These are phyloP conservation scores for Gaertneriomyces semiglobifer DNA, from an alignment of 192 early-diverging fungal species.

Conservation along the genomic window DNA sequence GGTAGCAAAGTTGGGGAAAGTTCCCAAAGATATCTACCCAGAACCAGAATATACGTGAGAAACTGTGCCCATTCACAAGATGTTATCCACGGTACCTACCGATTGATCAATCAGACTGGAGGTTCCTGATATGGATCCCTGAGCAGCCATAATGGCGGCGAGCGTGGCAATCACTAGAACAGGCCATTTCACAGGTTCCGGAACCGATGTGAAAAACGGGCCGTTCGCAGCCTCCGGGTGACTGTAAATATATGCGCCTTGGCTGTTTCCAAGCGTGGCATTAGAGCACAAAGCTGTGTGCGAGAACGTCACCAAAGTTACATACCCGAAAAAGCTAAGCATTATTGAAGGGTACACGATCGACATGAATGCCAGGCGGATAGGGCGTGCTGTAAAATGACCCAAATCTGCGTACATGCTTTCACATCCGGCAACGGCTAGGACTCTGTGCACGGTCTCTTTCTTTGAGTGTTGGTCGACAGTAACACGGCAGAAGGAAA, in stretches of 20 bases:
- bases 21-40: constrained; percentile 44
- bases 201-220: constrained; percentile 43
- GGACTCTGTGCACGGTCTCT: constrained; percentile 24
- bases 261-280: constrained; percentile 16
- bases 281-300: background rate
- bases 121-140: constrained; percentile 52
- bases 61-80: too few relatives aligned
- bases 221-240: constrained; percentile 26
- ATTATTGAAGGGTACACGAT: constrained; percentile 49
- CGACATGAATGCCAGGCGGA: constrained; percentile 42
- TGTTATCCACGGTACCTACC: constrained; percentile 14
- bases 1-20: constrained; percentile 46
- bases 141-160: constrained; percentile 57
- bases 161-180: constrained; percentile 50
- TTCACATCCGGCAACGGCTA: constrained; percentile 55
- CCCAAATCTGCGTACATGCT: constrained; percentile 58
- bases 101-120: constrained; percentile 54
- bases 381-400: constrained; percentile 47
- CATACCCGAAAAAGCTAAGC: constrained; percentile 50
- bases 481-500: background rate
- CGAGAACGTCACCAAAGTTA: too few relatives aligned
- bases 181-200: constrained; percentile 41
- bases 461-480: too few relatives aligned
- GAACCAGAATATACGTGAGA: too few relatives aligned
- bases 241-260: constrained; percentile 32